phyloP scores from a whole-genome alignment of 2,329 filamentous ascomycete species.

The Emericellopsis cladophorae region DNA sequence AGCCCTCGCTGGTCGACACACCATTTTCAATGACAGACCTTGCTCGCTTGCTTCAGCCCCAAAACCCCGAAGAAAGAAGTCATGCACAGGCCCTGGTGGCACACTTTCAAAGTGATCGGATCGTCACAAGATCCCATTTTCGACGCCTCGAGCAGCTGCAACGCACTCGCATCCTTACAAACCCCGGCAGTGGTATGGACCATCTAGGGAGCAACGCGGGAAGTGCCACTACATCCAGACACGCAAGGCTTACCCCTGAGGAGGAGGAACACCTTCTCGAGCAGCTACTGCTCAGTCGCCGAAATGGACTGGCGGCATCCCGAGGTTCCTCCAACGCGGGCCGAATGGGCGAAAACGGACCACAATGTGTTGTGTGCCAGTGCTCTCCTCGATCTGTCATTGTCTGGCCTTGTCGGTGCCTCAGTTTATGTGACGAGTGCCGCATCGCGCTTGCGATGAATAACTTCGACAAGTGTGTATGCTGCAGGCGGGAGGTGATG shows the following conservation, averaged over 20 bases:
- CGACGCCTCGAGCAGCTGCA: constrained; percentile 54
- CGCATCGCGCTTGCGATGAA: constrained; percentile 89
- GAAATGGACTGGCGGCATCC: constrained; percentile 39
- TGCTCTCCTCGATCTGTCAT: constrained; percentile 75
- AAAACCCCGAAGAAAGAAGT: constrained; percentile 61
- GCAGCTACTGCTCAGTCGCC: constrained; percentile 43
- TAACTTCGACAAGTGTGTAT: constrained; percentile 94
- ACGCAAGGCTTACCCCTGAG: constrained; percentile 28
- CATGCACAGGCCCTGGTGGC: constrained; percentile 73
- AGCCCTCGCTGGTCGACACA: constrained; percentile 46
- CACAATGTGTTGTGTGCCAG: constrained; percentile 90
- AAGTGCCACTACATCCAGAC: not conserved
- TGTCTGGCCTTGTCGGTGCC: constrained; percentile 90
- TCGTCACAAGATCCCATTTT: constrained; percentile 75
- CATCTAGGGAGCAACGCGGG: not conserved
- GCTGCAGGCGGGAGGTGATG: constrained; percentile 75
- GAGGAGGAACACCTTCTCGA: constrained; percentile 51
- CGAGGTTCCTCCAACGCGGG: constrained; percentile 49
- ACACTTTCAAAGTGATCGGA: constrained; percentile 57
- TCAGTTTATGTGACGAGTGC: constrained; percentile 92
- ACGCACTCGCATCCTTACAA: constrained; percentile 47
- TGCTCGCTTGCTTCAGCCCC: constrained; percentile 70
- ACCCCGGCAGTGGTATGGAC: constrained; percentile 7
- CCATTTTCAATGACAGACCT: constrained; percentile 57
- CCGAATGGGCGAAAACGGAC: constrained; percentile 51